Base-by-base conservation (phyloP, 75 land plant genomes). In the Sequoiadendron giganteum region DNA sequence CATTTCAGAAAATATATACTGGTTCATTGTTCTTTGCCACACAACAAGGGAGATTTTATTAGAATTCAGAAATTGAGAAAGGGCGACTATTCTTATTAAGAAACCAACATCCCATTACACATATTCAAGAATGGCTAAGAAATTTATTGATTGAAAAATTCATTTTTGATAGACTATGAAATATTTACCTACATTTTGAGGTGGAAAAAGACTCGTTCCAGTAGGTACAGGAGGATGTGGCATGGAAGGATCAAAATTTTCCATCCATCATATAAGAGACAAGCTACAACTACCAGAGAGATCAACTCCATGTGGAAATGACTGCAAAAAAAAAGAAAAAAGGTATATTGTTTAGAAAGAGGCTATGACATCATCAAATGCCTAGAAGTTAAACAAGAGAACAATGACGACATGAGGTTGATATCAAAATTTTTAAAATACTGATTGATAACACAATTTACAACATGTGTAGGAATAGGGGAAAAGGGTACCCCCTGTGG, bases 261-360 rank as follows among this genome's bases (percentile, higher is more conserved):
- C 85, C 94, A 94, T 94, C 95, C 97, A 96, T 47, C 95, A 91
- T 58, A 96, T 92, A 82, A 94, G 89, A 56, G 58, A 56, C 58
- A 16, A 16, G 4, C 1, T 56, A 5, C 90, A 89, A 68, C 92
- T 79, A 83, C 94, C 92, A 73, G 94, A 85, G 32, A 96, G 91
- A 38, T 89, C 91, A 85, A 91, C 86, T 68, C 87, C 49, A 42
- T 94, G 94, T 65, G 92, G 93, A 86, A 95, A 96, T 61, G 93
- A 93, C 96, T 96, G 92, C 28, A 68, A 30, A 78, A 30, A 88
- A 56, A 78, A 88, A 79, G 30, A 30, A 55, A 85, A 85, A 68
- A 55, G 85, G 19, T 1, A 79, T 45, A n/a, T 70, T 89, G 85
- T 72, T 49, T 18, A 48, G 18, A 38, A 39, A 48, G n/a, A 38